Evolutionary conservation across 23 red algal species (phyloP).

Genomic region (Gracilaria domingensis): DNA sequence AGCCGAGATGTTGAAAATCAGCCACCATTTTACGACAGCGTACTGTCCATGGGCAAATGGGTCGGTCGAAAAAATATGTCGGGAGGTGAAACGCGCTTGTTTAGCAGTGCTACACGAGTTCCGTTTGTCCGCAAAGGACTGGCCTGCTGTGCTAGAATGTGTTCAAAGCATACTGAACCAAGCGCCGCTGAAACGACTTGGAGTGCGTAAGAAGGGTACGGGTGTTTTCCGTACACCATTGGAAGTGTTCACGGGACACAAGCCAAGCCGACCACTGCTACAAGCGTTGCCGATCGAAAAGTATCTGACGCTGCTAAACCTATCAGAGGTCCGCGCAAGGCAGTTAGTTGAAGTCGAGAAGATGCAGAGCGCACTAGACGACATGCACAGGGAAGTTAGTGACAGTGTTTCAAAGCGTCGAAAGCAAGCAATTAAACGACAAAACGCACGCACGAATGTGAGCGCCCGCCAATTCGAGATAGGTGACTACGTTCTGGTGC

Average conservation of each 20-base stretch:
- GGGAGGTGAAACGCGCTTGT: constrained; percentile 27
- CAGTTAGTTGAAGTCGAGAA: constrained; percentile 35
- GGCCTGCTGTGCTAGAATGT: not conserved
- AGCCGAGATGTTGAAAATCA: not conserved
- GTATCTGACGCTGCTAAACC: not conserved
- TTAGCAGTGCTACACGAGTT: constrained; percentile 31
- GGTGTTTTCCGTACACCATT: constrained; percentile 34
- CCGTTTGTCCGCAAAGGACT: constrained; percentile 1
- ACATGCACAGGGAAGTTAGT: constrained; percentile 2
- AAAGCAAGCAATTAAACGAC: not conserved
- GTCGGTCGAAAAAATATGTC: constrained; percentile 20
- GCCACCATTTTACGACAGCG: constrained; percentile 46
- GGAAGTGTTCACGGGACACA: constrained; percentile 39
- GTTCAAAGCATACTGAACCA: constrained; percentile 29
- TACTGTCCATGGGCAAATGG: constrained; percentile 68
- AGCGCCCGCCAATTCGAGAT: not conserved
- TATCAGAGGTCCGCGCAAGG: constrained; percentile 13
- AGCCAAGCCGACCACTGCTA: constrained; percentile 40
- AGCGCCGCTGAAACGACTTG: constrained; percentile 39
- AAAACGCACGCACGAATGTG: constrained; percentile 31
- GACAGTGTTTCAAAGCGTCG: not conserved
- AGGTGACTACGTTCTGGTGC: constrained; percentile 50
- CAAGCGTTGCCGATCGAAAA: not conserved
- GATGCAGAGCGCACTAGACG: constrained; percentile 6
- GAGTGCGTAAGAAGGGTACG: not conserved